phyloP scores from a whole-genome alignment of 176 grass and related monocot species.

The Musa acuminata region DNA sequence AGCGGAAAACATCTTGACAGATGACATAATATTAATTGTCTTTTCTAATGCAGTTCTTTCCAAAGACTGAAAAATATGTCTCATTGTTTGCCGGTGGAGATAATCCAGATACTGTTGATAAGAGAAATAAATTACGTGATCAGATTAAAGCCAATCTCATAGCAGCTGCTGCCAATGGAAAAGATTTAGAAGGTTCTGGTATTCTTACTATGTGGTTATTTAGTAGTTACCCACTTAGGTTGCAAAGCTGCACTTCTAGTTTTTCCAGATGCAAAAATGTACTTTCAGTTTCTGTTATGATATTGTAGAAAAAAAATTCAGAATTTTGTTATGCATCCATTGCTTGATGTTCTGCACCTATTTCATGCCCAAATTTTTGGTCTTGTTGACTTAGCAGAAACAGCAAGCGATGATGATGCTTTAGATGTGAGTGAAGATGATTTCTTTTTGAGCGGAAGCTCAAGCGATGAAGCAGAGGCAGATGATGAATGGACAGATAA shows the following conservation, averaged over 20 bases:
- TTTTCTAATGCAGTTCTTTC: conserved; percentile 67
- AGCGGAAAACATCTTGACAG: not conserved
- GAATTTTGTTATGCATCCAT: conserved; percentile 12
- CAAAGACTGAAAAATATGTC: conserved; percentile 84
- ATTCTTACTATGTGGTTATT: conserved; percentile 14
- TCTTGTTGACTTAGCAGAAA: conserved; percentile 45
- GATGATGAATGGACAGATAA: conserved; percentile 96
- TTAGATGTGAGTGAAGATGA: conserved; percentile 92
- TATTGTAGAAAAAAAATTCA: conserved; percentile 19
- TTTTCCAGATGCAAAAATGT: not conserved
- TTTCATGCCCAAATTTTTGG: not conserved
- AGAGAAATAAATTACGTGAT: conserved; percentile 67
- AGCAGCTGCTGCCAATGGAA: conserved; percentile 69
- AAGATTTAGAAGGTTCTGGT: conserved; percentile 71
- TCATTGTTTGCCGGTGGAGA: conserved; percentile 60
- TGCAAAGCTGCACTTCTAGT: not conserved
- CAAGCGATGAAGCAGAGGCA: conserved; percentile 93
- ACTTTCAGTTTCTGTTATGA: not conserved
- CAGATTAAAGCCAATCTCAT: conserved; percentile 80
- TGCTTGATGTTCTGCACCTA: not conserved
- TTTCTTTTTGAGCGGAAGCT: conserved; percentile 93
- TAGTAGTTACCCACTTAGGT: conserved; percentile 4
- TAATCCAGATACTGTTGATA: conserved; percentile 41
- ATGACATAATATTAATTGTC: conserved; percentile 6
- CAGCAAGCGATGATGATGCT: conserved; percentile 80